Base-by-base conservation (phyloP, 116 monocot genomes). In the Thalassia testudinum region DNA sequence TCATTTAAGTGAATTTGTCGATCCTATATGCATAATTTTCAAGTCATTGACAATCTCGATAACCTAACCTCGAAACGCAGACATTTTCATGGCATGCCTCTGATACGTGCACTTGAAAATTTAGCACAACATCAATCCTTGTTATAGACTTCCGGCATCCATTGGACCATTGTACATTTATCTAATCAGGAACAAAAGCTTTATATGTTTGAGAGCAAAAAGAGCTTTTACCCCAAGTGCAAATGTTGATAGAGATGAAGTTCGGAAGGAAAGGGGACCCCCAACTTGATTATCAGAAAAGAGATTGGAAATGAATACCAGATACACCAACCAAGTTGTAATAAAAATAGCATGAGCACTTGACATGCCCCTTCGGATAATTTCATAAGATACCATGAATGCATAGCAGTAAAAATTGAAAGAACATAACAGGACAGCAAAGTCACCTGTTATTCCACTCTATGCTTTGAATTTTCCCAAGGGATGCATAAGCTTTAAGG, bases 391-490 rank as follows among this genome's bases (percentile, higher is more conserved):
- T 5, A 34, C 10, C 30, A 34, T 3, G 30, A 10, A 34, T 5
- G 10, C 3, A 5, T 3, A 34, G 30, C 3, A 34, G 30, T 10
- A 34, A 34, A 34, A 34, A 10, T 34, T 34, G 6, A 5, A 34
- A 34, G 30, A 5, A 5, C 6, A 34, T 34, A 5, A 34, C 10
- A 34, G 30, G 10, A 34, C 3, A 3, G 10, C 10, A 34, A 34
- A 34, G 54, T 62, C 48, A 92, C 92, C 92, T 66, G 43, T 87
- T 92, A 58, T 83, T 92, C 92, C 92, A 92, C 61, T 86, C 92
- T 20, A 70, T 71, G 2, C 75, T 72, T 54, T 92, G 92, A 28
- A 78, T 56, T 57, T 87, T 83, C 53, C 75, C 78, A 37, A 87
- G 75, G 28, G 66, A 70, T 52, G 62, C 10, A 64, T 92, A 83